phyloP scores from a whole-genome alignment of 2,329 filamentous ascomycete species.

The Colletotrichum tropicale region DNA sequence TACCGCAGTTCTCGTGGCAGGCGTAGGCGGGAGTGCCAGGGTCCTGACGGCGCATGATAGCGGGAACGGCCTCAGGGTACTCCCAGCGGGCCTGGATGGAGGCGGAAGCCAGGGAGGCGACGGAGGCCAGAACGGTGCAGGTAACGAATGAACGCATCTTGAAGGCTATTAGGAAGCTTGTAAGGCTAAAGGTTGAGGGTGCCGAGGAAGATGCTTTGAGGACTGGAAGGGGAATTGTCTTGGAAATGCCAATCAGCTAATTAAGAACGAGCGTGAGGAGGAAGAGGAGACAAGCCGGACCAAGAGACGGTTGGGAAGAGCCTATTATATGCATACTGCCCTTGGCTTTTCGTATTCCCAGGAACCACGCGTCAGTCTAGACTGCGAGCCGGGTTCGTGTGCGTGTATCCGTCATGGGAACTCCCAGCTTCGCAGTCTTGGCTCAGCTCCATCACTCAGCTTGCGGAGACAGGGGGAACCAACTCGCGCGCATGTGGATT shows the following conservation, averaged over 20 bases:
- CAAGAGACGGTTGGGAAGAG: not conserved
- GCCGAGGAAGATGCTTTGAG: not conserved
- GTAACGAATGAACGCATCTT: slow-evolving; percentile 19
- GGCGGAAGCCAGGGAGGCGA: slow-evolving; percentile 6
- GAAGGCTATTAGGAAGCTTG: not conserved
- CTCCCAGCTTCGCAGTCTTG: not conserved
- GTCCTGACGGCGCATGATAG: slow-evolving; percentile 43
- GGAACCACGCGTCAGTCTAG: not conserved
- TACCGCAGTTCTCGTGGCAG: slow-evolving; percentile 53
- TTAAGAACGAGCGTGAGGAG: slow-evolving; percentile 9
- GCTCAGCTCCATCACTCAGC: not conserved
- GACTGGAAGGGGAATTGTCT: slow-evolving; percentile 7
- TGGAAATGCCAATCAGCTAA: slow-evolving; percentile 1
- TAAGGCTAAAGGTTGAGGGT: not conserved
- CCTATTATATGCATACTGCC: slow-evolving; percentile 1
- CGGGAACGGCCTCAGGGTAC: slow-evolving; percentile 7
- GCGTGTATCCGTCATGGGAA: not conserved
- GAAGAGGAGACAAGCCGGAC: no score
- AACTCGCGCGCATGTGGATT: not conserved
- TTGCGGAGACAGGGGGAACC: not conserved
- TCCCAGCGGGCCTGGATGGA: not conserved
- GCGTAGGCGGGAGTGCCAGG: slow-evolving; percentile 47
- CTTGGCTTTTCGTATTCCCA: not conserved
- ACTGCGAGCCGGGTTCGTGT: not conserved
- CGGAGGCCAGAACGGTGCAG: slow-evolving; percentile 14